A percentile compares a stretch with the other conserved stretches of the same genome.
Evolutionary conservation across 805 yeast species (phyloP).

Genomic region (Blastobotrys parvus): DNA sequence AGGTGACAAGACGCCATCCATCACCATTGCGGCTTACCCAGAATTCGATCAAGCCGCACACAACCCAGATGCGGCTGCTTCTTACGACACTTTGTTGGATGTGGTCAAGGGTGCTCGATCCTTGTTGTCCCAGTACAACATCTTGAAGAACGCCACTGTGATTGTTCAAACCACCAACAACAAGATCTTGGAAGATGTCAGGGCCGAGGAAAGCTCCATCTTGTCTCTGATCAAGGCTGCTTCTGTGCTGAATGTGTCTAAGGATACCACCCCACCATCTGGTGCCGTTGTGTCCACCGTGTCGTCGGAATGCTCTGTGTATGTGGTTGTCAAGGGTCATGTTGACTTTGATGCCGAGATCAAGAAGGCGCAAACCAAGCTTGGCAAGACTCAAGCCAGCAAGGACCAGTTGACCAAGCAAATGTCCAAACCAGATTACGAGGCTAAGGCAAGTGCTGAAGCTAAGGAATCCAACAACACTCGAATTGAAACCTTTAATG

Average conservation of each 20-base stretch:
- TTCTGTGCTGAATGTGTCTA: conserved; percentile 60
- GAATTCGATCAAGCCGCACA: conserved; percentile 49
- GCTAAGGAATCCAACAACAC: conserved; percentile 70
- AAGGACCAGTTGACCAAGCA: conserved; percentile 61
- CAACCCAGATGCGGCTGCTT: conserved; percentile 56
- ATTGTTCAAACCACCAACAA: conserved; percentile 61
- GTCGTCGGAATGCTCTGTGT: conserved; percentile 74
- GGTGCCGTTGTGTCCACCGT: conserved; percentile 88
- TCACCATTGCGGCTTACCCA: conserved; percentile 77
- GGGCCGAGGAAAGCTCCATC: conserved; percentile 74
- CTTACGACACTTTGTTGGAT: conserved; percentile 76
- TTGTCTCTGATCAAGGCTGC: conserved; percentile 89
- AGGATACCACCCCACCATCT: conserved; percentile 56
- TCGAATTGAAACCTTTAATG: conserved; percentile 60
- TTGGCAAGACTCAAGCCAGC: conserved; percentile 53
- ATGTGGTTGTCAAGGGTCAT: conserved; percentile 87
- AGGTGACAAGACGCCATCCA: conserved; percentile 58
- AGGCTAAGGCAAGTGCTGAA: conserved; percentile 71
- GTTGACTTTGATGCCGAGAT: conserved; percentile 90
- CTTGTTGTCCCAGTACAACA: conserved; percentile 79
- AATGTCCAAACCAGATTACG: conserved; percentile 65
- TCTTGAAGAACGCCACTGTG: conserved; percentile 80
- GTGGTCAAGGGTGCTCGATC: conserved; percentile 90
- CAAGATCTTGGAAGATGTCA: conserved; percentile 43
- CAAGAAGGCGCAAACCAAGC: conserved; percentile 68